Percentiles rank a stretch among this genome's conserved stretches.
These are phyloP conservation scores for Coemansia sp. DNA, from an alignment of 192 early-diverging fungal genomes.

Conservation along the genomic window DNA sequence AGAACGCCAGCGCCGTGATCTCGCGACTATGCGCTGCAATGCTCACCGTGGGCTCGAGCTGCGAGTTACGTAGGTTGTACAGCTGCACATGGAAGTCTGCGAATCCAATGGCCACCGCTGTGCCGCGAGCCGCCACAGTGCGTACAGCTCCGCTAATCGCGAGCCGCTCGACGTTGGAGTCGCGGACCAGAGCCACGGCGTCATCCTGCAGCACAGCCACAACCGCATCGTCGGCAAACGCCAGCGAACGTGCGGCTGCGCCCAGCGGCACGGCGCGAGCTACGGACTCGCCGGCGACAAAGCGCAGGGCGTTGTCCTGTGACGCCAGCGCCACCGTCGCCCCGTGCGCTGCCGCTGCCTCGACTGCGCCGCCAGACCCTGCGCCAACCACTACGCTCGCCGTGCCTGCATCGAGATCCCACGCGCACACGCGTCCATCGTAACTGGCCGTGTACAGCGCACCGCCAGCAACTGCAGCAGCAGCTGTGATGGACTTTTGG, in stretches of 20 bases:
- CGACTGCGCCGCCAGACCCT: conserved; percentile 16
- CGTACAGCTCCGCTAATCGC: conserved; percentile 3
- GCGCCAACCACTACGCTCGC: conserved; percentile 11
- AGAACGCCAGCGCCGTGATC: conserved; percentile 78
- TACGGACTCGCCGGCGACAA: conserved; percentile 12
- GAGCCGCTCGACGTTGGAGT: conserved; percentile 5
- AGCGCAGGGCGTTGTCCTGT: conserved; percentile 40
- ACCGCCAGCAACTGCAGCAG: conserved; percentile 56
- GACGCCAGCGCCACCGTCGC: conserved; percentile 25
- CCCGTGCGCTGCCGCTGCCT: conserved; percentile 15
- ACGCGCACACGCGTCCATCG: conserved; percentile 85
- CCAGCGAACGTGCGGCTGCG: conserved; percentile 34
- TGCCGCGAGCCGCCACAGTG: conserved; percentile 15
- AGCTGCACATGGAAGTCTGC: conserved; percentile 67
- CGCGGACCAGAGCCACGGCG: conserved; percentile 18
- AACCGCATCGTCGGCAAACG: conserved; percentile 1
- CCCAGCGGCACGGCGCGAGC: conserved; percentile 10
- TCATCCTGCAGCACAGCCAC: conserved; percentile 37
- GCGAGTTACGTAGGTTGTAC: conserved; percentile 55
- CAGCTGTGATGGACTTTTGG: conserved; percentile 74
- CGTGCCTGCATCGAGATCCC: conserved; percentile 58
- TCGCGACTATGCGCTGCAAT: conserved; percentile 57
- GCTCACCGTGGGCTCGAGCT: conserved; percentile 14
- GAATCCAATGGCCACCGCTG: conserved; percentile 39
- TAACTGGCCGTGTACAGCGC: conserved; percentile 83